Percentiles rank a stretch among this genome's conserved stretches.
phyloP scores from a whole-genome alignment of 2,329 filamentous ascomycete genomes.

The Fonsecaea pedrosoi region DNA sequence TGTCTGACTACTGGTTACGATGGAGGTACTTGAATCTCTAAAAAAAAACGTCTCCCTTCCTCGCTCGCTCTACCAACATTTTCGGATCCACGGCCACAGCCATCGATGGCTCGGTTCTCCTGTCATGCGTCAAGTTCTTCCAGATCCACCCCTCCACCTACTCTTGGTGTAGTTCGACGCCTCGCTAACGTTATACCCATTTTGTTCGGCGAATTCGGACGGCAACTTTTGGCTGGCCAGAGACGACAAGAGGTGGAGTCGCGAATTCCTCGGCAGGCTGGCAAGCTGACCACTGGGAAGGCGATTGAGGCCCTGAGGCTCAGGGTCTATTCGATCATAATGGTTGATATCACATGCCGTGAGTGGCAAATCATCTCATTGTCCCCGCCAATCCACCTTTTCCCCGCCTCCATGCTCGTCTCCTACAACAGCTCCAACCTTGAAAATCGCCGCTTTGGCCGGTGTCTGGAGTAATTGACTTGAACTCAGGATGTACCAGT shows the following conservation, averaged over 20 bases:
- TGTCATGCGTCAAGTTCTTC: background rate
- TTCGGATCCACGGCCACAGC: background rate
- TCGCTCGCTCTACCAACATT: background rate
- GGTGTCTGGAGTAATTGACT: background rate
- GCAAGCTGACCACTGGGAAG: no score
- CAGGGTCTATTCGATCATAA: background rate
- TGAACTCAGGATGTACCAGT: background rate
- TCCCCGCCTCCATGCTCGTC: background rate
- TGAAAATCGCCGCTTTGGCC: background rate
- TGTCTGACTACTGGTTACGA: background rate
- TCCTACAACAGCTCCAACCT: conserved; percentile 1
- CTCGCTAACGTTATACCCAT: background rate
- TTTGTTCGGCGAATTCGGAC: background rate
- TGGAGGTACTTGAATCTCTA: background rate
- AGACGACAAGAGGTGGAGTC: background rate
- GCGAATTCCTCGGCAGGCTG: background rate
- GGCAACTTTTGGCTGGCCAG: background rate
- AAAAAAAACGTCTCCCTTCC: background rate
- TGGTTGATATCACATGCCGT: no score
- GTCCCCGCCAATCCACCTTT: background rate
- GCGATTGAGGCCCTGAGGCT: no score
- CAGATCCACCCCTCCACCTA: background rate
- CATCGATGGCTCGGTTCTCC: background rate
- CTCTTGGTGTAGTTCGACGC: background rate
- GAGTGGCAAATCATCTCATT: no score